Evolutionary conservation across 164 flowering plant species (phyloP).

Genomic region (Hamamelis virginiana): DNA sequence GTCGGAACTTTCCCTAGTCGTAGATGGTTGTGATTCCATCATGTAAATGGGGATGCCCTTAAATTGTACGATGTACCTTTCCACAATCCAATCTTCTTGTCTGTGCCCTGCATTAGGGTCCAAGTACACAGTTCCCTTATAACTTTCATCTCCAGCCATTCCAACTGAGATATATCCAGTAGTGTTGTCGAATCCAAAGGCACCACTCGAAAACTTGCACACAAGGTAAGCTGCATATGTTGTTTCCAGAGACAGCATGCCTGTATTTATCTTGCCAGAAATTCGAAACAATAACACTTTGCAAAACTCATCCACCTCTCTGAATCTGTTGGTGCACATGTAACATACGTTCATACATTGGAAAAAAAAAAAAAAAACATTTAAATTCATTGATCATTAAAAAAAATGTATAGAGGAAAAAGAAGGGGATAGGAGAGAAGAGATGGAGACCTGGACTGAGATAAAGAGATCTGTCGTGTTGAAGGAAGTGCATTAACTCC

Average conservation of each 20-base stretch:
- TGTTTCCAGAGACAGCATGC: constrained; percentile 29
- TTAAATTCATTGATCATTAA: background rate
- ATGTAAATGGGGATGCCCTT: too few species aligned
- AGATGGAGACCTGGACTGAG: constrained; percentile 28
- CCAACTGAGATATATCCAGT: constrained; percentile 14
- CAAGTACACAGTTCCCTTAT: constrained; percentile 1
- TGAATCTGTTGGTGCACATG: constrained; percentile 25
- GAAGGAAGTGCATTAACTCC: too few species aligned
- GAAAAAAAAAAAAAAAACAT: too few species aligned
- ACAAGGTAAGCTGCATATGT: constrained; percentile 37
- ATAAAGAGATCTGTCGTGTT: constrained; percentile 18
- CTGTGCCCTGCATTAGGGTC: too few species aligned
- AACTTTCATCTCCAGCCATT: background rate
- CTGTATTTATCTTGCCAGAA: constrained; percentile 24
- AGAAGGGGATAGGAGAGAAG: background rate
- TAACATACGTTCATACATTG: too few species aligned
- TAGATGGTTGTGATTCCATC: background rate
- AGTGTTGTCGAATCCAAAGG: constrained; percentile 15
- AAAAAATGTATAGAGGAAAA: background rate
- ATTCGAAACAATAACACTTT: constrained; percentile 42
- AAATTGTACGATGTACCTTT: background rate
- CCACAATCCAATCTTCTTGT: too few species aligned
- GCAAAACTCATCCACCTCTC: constrained; percentile 36
- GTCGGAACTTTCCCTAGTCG: background rate
- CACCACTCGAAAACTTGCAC: constrained; percentile 14